A percentile compares a stretch with the other conserved stretches of the same genome.
Conservation (phyloP, 176 grass and related monocot species). For the Oryza meyeriana region DNA sequence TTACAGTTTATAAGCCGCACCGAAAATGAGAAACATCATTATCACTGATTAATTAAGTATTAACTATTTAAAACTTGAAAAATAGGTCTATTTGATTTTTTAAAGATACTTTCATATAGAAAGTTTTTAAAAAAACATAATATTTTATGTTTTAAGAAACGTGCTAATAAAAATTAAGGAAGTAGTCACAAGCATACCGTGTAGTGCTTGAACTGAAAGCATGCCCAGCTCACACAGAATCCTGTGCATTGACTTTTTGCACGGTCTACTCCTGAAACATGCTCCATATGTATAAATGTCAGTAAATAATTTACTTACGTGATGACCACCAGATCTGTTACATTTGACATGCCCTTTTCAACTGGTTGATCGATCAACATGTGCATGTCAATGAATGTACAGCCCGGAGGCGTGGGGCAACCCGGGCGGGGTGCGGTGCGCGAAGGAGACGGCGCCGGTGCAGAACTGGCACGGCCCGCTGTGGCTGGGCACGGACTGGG, state of each 20-base stretch:
- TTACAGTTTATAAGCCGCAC: too few relatives aligned
- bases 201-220: neutral
- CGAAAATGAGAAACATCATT: too few relatives aligned
- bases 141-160: too few relatives aligned
- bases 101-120: too few relatives aligned
- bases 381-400: neutral
- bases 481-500: slow-evolving; percentile 45
- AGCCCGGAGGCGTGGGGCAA: slow-evolving; percentile 48
- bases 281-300: neutral
- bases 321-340: neutral
- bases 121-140: too few relatives aligned
- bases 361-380: neutral
- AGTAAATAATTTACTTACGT: neutral
- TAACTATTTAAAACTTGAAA: too few relatives aligned
- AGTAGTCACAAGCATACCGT: too few relatives aligned
- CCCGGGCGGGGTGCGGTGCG: slow-evolving; percentile 34
- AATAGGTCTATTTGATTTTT: too few relatives aligned
- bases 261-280: neutral
- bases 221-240: neutral
- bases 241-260: neutral
- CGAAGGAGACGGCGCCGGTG: slow-evolving; percentile 38
- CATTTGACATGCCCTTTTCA: too few relatives aligned
- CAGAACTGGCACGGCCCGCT: slow-evolving; percentile 15
- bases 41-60: too few relatives aligned
- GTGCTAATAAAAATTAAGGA: too few relatives aligned